Evolutionary conservation across 495 filamentous ascomycete species (phyloP).

Genomic region (Apodospora peruviana): DNA sequence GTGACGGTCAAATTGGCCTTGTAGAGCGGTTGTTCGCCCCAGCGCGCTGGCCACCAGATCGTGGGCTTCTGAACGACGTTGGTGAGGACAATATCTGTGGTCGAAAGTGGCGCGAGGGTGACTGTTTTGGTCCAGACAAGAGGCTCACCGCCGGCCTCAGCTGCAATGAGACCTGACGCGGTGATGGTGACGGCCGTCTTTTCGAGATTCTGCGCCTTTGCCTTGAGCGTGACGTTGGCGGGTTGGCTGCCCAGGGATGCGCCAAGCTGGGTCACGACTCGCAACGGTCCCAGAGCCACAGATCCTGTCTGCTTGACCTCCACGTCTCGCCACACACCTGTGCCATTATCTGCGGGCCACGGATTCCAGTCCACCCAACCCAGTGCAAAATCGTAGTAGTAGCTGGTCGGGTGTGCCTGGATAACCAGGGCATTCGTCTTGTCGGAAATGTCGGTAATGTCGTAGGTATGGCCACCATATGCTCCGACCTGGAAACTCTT

Average conservation of each 20-base stretch:
- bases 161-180: constrained; percentile 32
- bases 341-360: constrained; percentile 51
- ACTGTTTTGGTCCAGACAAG: constrained; percentile 25
- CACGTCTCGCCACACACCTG: constrained; percentile 58
- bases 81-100: constrained; percentile 32
- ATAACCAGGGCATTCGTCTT: constrained; percentile 47
- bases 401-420: constrained; percentile 52
- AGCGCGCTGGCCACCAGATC: constrained; percentile 47
- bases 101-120: constrained; percentile 30
- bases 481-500: constrained; percentile 48
- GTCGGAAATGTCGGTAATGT: constrained; percentile 41
- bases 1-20: constrained; percentile 32
- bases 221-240: constrained; percentile 39
- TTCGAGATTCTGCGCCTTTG: constrained; percentile 46
- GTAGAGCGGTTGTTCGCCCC: constrained; percentile 44
- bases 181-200: constrained; percentile 27
- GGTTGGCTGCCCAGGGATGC: constrained; percentile 23
- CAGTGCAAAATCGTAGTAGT: constrained; percentile 52
- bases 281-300: constrained; percentile 43
- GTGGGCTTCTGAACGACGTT: constrained; percentile 30
- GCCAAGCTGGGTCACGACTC: constrained; percentile 42
- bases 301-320: constrained; percentile 53
- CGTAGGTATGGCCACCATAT: constrained; percentile 51
- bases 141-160: constrained; percentile 14
- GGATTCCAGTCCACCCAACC: constrained; percentile 67